A percentile compares a stretch with the other conserved stretches of the same genome.
Evolutionary conservation across 345 rosid genomes (phyloP).

Genomic region (Citrus unshiu): DNA sequence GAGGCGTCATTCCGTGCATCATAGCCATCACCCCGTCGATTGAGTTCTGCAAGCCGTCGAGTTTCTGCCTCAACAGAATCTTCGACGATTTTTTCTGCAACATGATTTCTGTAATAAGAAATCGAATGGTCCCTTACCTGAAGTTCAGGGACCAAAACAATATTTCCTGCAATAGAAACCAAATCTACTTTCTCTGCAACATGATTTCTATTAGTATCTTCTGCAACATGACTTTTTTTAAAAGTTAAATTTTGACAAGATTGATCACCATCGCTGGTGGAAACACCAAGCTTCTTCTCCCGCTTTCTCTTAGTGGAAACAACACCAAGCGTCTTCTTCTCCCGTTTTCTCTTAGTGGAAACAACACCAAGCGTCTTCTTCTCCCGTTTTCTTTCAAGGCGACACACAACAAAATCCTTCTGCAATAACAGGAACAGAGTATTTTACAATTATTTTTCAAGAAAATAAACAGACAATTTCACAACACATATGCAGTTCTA

Average conservation of each 20-base stretch:
- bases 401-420: slow-evolving; percentile 4
- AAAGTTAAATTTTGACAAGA: neutral
- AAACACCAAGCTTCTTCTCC: no score
- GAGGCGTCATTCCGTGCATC: neutral
- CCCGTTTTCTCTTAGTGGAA: neutral
- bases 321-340: no score
- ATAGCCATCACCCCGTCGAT: neutral
- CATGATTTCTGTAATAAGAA: neutral
- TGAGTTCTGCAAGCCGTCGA: neutral
- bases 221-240: no score
- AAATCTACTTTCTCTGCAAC: neutral
- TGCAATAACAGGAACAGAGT: neutral
- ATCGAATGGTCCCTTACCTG: no score
- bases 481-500: neutral
- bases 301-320: no score
- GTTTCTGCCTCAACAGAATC: neutral
- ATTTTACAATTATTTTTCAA: neutral
- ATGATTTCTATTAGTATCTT: neutral
- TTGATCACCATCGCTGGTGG: neutral
- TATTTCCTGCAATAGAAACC: neutral
- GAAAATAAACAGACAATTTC: neutral
- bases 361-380: no score
- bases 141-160: no score
- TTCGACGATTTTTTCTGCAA: neutral
- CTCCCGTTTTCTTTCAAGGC: neutral